Evolutionary conservation across 768 basidiomycete species (phyloP), one percentile per base, ranked within the genome.

Genomic region (Nidularia sp.): DNA sequence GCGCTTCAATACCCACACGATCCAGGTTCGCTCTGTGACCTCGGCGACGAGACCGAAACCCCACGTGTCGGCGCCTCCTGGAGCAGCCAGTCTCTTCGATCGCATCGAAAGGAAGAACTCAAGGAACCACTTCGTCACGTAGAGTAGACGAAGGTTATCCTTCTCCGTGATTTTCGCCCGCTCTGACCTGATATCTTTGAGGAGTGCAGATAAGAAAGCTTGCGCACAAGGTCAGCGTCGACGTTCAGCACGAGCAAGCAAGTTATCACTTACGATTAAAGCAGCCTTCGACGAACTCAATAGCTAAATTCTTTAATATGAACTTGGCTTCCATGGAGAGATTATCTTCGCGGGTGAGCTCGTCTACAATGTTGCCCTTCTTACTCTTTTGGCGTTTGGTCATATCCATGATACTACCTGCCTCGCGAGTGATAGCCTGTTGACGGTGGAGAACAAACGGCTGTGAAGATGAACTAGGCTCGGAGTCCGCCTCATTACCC

Each of bases 141-240:
- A 92, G 41, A 98, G 77, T 25, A 97, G 75, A 5, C 97, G 86
- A 51, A 95, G 80, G 62, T 95, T 88, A 65, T 98, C 97, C 60
- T 93, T 92, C 62, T 97, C 93, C n/a, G 87, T 86, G 56, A 99
- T 85, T 68, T 95, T 94, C 50, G 88, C 79, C 44, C 94, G 79
- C 69, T 98, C 92, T 54, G 90, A 90, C 53, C 88, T 84, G 66
- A 99, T 98, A 63, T 98, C 97, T 69, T 89, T 95, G 55, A 98
- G 74, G 34, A 98, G 73, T 2, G 83, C 83, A 12, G 83, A 71
- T 47, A 98, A 80, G 70, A 98, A 95, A n/a, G 84, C 93, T 97
- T 64, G n/a, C 35, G 29, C 31, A 49, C 39, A 43, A 6, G 10
- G 25, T 25, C 25, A 25, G 25, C n/a, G 7, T 51, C 25, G 39